Base-by-base conservation (phyloP, 495 filamentous ascomycete genomes). In the Emericellopsis terricola region DNA sequence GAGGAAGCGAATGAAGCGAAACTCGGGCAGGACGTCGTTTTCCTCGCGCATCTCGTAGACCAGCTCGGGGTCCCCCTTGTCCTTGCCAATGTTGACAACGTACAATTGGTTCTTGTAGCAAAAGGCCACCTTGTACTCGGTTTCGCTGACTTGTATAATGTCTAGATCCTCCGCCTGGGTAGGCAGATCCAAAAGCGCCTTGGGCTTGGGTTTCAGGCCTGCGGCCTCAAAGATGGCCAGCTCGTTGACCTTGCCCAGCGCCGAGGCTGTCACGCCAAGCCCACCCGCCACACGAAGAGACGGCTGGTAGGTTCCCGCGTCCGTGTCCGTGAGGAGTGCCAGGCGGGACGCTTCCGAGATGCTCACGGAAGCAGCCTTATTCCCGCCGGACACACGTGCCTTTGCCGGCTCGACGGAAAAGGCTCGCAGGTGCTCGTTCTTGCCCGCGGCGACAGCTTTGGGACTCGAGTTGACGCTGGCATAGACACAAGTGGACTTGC, bases 381-480 rank as follows among this genome's bases (percentile, higher is more conserved):
- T 55, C 36, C 42, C 51, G 39, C 31, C 55, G 45, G 36, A 27
- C 42, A 42, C 31, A 44, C 40, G 42, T 37, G 53, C 46, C 43
- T 59, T 57, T 37, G 56, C 52, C 9, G 61, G 55, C 40, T 60
- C 58, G 38, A 87, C 61, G 29, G 62, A 50, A 44, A 94, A 89
- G n/a, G 82, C 64, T 30, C 86, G 66, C 37, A 96, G 69, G 52
- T 97, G 89, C 43, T 82, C 67, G 48, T 97, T 96, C 46, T 76
- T 81, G 19, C 79, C 81, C 38, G 71, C 71, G 43, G 71, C 55
- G 32, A 81, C 65, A 28, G 83, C 71, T 1, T 55, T 62, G 19
- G 70, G 60, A 30, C 77, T 78, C 35, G 83, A 91, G 52, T 94
- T 94, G 53, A 94, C 78, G 28, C 89, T 87, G 7, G 81, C 76